These are phyloP conservation scores for Novymonas esmeraldas DNA, from an alignment of 208 protist genomes.

Conservation along the genomic window DNA sequence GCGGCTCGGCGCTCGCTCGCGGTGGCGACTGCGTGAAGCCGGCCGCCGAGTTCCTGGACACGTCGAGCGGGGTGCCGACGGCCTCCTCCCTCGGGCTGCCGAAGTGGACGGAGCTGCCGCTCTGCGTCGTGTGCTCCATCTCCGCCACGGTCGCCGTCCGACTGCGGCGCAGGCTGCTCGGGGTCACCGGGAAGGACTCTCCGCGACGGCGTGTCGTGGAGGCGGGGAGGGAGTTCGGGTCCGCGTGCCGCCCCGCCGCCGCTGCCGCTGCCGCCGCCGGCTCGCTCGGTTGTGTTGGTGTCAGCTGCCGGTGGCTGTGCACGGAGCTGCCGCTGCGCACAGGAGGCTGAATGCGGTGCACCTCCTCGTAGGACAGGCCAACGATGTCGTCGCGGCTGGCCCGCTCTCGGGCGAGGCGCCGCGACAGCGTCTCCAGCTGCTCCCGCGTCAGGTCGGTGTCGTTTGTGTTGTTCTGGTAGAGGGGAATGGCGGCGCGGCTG, in stretches of 20 bases:
- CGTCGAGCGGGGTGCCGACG: background rate
- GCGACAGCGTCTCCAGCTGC: conserved; percentile 34
- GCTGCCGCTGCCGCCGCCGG: too few species aligned
- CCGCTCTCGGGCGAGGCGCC: conserved; percentile 40
- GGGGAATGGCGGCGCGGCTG: conserved; percentile 47
- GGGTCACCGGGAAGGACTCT: background rate
- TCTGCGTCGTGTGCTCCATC: background rate
- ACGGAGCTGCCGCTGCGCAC: conserved; percentile 3
- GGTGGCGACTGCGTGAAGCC: too few species aligned
- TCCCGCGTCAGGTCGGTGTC: conserved; percentile 30
- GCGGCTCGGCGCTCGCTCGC: too few species aligned
- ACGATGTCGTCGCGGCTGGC: conserved; percentile 51
- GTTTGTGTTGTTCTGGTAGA: conserved; percentile 44
- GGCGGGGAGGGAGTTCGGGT: background rate
- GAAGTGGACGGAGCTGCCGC: background rate
- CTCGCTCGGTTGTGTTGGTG: background rate
- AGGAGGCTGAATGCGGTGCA: conserved; percentile 24
- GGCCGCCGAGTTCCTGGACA: too few species aligned
- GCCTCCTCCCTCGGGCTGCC: background rate
- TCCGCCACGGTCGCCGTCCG: background rate
- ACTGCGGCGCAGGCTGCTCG: background rate
- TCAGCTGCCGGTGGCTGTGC: background rate
- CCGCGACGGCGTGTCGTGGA: background rate
- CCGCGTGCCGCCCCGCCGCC: background rate
- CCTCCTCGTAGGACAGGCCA: conserved; percentile 44